A percentile compares a stretch with the other conserved stretches of the same genome.
phyloP scores from a whole-genome alignment of 129 eudicot genomes.

The Helianthus tuberosus region DNA sequence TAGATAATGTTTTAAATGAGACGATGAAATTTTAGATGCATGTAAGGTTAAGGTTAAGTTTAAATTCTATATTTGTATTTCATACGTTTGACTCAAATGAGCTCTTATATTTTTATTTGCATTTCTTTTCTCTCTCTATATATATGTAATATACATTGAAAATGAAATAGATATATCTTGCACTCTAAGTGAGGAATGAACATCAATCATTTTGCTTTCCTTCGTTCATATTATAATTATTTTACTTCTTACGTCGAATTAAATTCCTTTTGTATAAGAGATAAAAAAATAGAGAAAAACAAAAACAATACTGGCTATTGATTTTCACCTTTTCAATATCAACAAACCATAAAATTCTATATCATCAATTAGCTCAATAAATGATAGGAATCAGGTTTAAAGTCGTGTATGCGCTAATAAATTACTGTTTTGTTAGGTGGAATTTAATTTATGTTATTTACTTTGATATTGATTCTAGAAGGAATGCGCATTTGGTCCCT shows the following conservation, averaged over 20 bases:
- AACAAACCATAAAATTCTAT: not conserved
- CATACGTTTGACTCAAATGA: not conserved
- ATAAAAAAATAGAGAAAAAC: not conserved
- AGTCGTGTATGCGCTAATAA: not conserved
- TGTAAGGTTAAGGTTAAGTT: too few relatives aligned
- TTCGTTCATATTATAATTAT: slow-evolving; percentile 13
- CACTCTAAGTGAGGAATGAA: slow-evolving; percentile 25
- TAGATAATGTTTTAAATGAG: too few relatives aligned
- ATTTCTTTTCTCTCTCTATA: not conserved
- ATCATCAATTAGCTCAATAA: not conserved
- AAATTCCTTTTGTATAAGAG: not conserved
- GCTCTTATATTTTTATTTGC: too few relatives aligned
- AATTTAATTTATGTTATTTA: too few relatives aligned
- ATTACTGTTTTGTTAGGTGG: too few relatives aligned
- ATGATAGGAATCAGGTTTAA: not conserved
- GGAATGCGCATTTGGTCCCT: too few relatives aligned
- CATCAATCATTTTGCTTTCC: slow-evolving; percentile 29
- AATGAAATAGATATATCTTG: slow-evolving; percentile 28
- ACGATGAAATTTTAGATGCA: too few relatives aligned
- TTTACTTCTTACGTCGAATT: not conserved
- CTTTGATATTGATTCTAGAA: too few relatives aligned
- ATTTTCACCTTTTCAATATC: not conserved
- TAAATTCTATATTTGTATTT: not conserved
- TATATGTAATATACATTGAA: not conserved
- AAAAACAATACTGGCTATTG: not conserved